phyloP scores from a whole-genome alignment of 306 rosid species.

The Styphnolobium japonicum region DNA sequence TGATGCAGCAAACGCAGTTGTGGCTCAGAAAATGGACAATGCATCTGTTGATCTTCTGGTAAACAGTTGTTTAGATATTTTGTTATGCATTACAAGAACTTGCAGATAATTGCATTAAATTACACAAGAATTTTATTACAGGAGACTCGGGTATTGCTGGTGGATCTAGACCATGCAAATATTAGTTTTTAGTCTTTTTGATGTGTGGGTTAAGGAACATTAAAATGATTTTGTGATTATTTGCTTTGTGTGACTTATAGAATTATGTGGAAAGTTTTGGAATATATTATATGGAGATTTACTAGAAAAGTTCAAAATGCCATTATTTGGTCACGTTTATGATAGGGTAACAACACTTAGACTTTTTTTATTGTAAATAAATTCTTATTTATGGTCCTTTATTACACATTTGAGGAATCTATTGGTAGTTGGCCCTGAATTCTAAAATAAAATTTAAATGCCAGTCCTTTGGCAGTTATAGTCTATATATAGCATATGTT shows the following conservation, averaged over 20 bases:
- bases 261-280: background rate
- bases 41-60: constrained; percentile 37
- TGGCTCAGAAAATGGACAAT: constrained; percentile 34
- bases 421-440: constrained; percentile 7
- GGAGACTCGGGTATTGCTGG: background rate
- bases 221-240: background rate
- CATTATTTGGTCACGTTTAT: constrained; percentile 5
- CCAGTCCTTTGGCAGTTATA: constrained; percentile 17
- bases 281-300: background rate
- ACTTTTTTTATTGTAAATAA: background rate
- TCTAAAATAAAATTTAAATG: constrained; percentile 2
- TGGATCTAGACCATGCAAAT: constrained; percentile 5
- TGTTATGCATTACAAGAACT: background rate
- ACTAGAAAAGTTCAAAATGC: background rate
- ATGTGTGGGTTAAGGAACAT: background rate
- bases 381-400: background rate
- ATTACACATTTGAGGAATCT: background rate
- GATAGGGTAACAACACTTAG: background rate
- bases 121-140: background rate
- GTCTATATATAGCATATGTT: background rate
- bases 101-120: background rate
- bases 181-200: background rate
- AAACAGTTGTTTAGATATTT: constrained; percentile 19
- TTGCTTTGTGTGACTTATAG: background rate
- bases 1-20: constrained; percentile 33